A percentile compares a stretch with the other conserved stretches of the same genome.
phyloP scores from a whole-genome alignment of 2,329 filamentous ascomycete species.

The Ambrosiella beaveri region DNA sequence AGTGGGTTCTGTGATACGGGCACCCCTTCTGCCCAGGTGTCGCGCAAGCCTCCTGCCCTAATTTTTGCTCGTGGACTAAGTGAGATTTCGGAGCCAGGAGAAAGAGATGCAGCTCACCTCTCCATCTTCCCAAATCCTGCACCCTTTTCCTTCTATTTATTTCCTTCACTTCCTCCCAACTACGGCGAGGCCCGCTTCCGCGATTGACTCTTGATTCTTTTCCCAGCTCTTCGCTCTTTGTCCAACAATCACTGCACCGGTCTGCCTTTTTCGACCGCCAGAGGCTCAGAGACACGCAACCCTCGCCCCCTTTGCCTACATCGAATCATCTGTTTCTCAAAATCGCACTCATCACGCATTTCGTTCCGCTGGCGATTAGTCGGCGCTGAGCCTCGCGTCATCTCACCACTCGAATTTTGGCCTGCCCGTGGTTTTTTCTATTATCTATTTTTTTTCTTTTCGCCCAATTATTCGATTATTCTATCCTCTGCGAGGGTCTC shows the following conservation, averaged over 20 bases:
- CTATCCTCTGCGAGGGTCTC: no score
- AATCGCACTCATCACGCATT: background rate
- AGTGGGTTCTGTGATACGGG: constrained; percentile 11
- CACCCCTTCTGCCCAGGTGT: constrained; percentile 6
- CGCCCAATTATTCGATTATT: no score
- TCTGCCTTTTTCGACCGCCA: background rate
- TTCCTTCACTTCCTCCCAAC: constrained; percentile 13
- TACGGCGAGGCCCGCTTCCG: constrained; percentile 9
- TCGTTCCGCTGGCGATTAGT: background rate
- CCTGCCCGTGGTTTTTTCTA: background rate
- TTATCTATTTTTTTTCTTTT: background rate
- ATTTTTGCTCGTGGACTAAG: constrained; percentile 15
- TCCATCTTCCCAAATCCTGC: constrained; percentile 15
- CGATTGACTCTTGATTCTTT: constrained; percentile 5
- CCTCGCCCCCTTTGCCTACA: background rate
- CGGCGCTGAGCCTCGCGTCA: background rate
- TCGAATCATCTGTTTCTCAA: no score
- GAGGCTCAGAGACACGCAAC: background rate
- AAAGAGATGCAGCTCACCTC: constrained; percentile 14
- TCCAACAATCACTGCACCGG: no score
- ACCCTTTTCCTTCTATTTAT: constrained; percentile 15
- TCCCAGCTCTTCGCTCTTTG: background rate
- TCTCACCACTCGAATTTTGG: background rate
- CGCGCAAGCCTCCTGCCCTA: constrained; percentile 11
- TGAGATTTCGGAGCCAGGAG: constrained; percentile 14